phyloP scores from a whole-genome alignment of 805 yeast genomes.

The Grigorovia jiainica region DNA sequence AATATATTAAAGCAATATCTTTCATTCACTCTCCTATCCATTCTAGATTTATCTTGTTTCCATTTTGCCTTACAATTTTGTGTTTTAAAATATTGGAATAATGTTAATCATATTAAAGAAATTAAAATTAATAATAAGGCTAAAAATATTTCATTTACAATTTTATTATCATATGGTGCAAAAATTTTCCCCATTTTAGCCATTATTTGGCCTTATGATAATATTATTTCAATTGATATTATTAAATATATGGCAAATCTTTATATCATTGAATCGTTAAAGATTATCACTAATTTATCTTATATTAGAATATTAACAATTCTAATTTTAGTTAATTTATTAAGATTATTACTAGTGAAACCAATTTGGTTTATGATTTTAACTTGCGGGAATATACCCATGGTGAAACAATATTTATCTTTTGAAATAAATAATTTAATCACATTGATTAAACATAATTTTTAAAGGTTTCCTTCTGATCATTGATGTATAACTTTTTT shows the following conservation, averaged over 20 bases:
- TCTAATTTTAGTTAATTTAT: conserved; percentile 12
- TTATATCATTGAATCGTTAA: conserved; percentile 56
- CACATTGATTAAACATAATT: neutral
- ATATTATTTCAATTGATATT: conserved; percentile 50
- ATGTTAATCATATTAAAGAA: conserved; percentile 31
- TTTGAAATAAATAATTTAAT: neutral
- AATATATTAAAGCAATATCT: conserved; percentile 42
- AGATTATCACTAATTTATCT: conserved; percentile 33
- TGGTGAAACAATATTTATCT: neutral
- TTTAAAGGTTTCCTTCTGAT: neutral
- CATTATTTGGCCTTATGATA: conserved; percentile 95
- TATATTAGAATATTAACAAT: conserved; percentile 15
- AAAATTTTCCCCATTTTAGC: conserved; percentile 83
- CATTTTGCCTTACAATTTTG: conserved; percentile 30
- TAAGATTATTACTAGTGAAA: conserved; percentile 15
- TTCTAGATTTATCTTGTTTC: conserved; percentile 37
- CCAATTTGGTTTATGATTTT: conserved; percentile 15
- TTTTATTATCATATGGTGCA: conserved; percentile 67
- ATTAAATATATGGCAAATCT: conserved; percentile 53
- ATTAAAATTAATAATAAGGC: conserved; percentile 15
- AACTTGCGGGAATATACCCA: conserved; percentile 6
- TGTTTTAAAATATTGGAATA: conserved; percentile 12
- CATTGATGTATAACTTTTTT: neutral
- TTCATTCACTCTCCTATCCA: conserved; percentile 44
- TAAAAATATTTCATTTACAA: conserved; percentile 47